These are phyloP conservation scores for Mentha longifolia DNA, from an alignment of 257 asterid genomes.

Conservation along the genomic window DNA sequence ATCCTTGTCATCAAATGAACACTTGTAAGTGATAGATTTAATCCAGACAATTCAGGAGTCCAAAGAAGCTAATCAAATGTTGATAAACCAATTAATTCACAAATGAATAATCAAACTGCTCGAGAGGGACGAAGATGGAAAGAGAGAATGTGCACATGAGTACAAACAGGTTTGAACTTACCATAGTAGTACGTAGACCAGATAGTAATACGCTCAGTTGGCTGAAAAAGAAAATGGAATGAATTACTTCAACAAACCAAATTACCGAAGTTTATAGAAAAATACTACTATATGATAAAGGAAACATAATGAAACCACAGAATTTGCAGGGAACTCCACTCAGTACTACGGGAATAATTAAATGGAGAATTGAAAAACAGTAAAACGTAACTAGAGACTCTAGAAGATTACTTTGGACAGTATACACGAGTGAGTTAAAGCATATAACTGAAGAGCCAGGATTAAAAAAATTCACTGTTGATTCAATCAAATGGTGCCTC, in stretches of 20 bases:
- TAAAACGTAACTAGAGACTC: too few species aligned
- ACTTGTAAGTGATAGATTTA: background rate
- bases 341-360: too few species aligned
- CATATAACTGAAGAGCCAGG: too few species aligned
- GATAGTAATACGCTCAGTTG: conserved; percentile 87
- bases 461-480: too few species aligned
- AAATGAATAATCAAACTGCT: conserved; percentile 6
- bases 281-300: too few species aligned
- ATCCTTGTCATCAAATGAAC: background rate
- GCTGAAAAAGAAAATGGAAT: conserved; percentile 53
- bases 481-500: too few species aligned
- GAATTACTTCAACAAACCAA: conserved; percentile 30
- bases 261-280: background rate
- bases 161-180: conserved; percentile 40
- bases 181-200: conserved; percentile 92
- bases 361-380: too few species aligned
- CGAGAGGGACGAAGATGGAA: background rate
- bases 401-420: too few species aligned
- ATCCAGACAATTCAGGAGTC: background rate
- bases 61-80: conserved; percentile 4
- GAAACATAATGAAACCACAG: background rate
- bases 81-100: background rate
- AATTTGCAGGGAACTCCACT: background rate
- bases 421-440: too few species aligned
- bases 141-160: background rate